phyloP scores from a whole-genome alignment of 805 yeast genomes.

The Sugiyamaella chiloensis region DNA sequence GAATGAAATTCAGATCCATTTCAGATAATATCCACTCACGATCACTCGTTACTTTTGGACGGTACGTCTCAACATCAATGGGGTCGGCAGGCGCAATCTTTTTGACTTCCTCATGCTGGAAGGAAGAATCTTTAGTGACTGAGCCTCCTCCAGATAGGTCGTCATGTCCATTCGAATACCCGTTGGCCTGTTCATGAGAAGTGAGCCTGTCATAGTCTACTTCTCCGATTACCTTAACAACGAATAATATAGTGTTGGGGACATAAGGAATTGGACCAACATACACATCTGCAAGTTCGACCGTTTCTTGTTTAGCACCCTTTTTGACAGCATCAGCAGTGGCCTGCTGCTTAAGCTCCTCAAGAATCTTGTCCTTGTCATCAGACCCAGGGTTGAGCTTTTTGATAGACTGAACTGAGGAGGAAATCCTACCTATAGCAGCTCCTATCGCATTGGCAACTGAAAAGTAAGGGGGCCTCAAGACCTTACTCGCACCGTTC shows the following conservation, averaged over 20 bases:
- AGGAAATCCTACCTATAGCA: slow-evolving; percentile 44
- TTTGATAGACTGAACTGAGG: slow-evolving; percentile 27
- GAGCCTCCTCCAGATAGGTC: background rate
- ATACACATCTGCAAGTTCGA: slow-evolving; percentile 30
- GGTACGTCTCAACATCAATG: slow-evolving; percentile 18
- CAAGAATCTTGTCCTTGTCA: slow-evolving; percentile 24
- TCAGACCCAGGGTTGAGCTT: slow-evolving; percentile 16
- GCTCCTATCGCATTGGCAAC: slow-evolving; percentile 53
- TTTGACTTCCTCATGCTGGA: background rate
- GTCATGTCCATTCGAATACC: background rate
- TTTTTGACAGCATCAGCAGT: slow-evolving; percentile 24
- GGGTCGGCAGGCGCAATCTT: background rate
- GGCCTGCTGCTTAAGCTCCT: slow-evolving; percentile 24
- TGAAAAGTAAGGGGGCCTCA: slow-evolving; percentile 41
- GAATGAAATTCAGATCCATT: slow-evolving; percentile 39
- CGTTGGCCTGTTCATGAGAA: background rate
- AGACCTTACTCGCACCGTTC: slow-evolving; percentile 43
- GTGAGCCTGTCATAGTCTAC: slow-evolving; percentile 36
- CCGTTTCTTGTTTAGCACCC: slow-evolving; percentile 31
- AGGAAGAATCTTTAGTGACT: background rate
- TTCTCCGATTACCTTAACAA: slow-evolving; percentile 39
- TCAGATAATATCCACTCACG: slow-evolving; percentile 40
- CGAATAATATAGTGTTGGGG: slow-evolving; percentile 20
- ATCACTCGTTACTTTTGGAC: slow-evolving; percentile 15
- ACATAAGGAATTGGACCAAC: slow-evolving; percentile 36